Evolutionary conservation across 495 filamentous ascomycete genomes (phyloP).

Genomic region (Viridothelium virens): DNA sequence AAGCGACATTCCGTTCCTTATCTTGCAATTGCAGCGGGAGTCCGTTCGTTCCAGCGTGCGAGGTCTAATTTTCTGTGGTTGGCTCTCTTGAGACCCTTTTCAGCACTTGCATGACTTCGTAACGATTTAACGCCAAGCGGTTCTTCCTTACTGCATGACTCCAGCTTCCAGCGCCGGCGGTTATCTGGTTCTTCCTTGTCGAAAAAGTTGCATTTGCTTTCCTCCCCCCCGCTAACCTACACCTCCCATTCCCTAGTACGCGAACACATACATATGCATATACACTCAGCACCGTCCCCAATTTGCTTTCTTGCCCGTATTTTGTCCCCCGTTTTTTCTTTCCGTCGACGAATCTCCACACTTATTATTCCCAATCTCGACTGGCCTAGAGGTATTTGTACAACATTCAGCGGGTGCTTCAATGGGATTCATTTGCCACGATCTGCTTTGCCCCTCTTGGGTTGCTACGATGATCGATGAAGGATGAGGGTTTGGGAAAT

Average conservation of each 20-base stretch:
- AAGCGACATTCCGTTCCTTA: conserved; percentile 14
- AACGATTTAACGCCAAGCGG: conserved; percentile 8
- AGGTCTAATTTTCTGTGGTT: conserved; percentile 11
- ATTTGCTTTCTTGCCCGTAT: conserved; percentile 6
- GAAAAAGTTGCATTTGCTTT: conserved; percentile 4
- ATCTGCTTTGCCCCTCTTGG: conserved; percentile 10
- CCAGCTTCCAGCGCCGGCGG: neutral
- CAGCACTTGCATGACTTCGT: conserved; percentile 12
- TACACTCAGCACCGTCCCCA: neutral
- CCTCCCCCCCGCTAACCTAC: neutral
- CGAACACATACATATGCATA: conserved; percentile 5
- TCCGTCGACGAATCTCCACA: neutral
- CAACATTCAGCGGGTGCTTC: conserved; percentile 13
- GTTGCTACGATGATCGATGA: conserved; percentile 10
- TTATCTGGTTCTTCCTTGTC: neutral
- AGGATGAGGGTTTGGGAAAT: conserved; percentile 4
- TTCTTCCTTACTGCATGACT: conserved; percentile 12
- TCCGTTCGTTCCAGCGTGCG: conserved; percentile 10
- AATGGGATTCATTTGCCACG: conserved; percentile 11
- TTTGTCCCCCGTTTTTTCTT: neutral
- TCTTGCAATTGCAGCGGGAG: conserved; percentile 6
- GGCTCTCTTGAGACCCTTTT: conserved; percentile 12
- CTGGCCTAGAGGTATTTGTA: conserved; percentile 12
- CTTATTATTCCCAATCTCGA: neutral
- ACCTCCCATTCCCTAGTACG: neutral